Conservation (phyloP, 2,329 filamentous ascomycete genomes). For the Ceratocystis destructans region DNA sequence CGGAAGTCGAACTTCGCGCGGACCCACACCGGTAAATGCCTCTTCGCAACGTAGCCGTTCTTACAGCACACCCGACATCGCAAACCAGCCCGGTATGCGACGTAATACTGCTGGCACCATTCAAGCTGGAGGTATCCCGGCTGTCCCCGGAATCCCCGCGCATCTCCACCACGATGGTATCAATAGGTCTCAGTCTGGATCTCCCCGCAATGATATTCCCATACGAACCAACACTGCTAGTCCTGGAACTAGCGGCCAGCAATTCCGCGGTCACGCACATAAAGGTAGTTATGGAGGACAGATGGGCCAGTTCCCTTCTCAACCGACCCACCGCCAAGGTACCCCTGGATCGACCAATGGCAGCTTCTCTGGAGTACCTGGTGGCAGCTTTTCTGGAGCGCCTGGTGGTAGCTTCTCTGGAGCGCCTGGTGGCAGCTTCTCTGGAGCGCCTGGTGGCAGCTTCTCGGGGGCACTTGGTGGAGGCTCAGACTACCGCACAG, state of each 20-base stretch:
- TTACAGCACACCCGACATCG: conserved; percentile 87
- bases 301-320: conserved; percentile 43
- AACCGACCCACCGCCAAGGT: conserved; percentile 40
- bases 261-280: conserved; percentile 33
- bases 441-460: conserved; percentile 28
- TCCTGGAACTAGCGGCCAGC: conserved; percentile 51
- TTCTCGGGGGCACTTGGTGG: not conserved
- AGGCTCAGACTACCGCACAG: conserved; percentile 29
- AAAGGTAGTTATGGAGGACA: conserved; percentile 37
- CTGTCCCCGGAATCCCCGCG: conserved; percentile 62
- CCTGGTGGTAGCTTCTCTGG: conserved; percentile 26
- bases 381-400: conserved; percentile 24
- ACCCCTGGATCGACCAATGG: conserved; percentile 29
- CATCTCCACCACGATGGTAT: conserved; percentile 52
- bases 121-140: conserved; percentile 46
- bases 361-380: conserved; percentile 24
- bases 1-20: conserved; percentile 38
- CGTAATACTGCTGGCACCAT: conserved; percentile 35
- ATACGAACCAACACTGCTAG: conserved; percentile 58
- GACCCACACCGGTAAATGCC: conserved; percentile 52
- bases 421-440: conserved; percentile 24
- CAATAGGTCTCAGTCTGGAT: conserved; percentile 68
- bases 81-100: conserved; percentile 50
- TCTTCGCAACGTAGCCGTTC: conserved; percentile 71
- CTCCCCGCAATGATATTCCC: conserved; percentile 56